These are phyloP conservation scores for Sugiyamaella paludigena DNA, from an alignment of 1,139 yeast species.

Conservation along the genomic window DNA sequence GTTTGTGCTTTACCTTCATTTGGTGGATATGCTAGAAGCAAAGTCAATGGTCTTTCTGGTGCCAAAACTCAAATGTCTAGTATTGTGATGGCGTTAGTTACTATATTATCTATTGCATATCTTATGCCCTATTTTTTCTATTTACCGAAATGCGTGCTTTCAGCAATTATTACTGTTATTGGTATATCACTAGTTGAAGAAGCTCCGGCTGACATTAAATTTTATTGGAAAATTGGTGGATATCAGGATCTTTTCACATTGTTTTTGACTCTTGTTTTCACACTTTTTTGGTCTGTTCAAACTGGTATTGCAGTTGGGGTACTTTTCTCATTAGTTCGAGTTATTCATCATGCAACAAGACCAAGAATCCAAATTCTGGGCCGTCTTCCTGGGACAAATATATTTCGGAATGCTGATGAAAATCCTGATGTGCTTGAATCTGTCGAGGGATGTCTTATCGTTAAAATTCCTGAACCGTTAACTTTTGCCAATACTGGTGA, in stretches of 20 bases:
- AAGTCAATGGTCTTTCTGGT: constrained; percentile 80
- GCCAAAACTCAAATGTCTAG: constrained; percentile 87
- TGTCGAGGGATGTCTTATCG: constrained; percentile 79
- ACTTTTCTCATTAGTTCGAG: constrained; percentile 72
- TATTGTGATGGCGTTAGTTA: constrained; percentile 69
- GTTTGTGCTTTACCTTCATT: constrained; percentile 88
- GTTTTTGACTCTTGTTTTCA: constrained; percentile 64
- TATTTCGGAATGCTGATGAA: constrained; percentile 73
- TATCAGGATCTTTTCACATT: constrained; percentile 76
- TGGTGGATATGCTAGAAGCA: constrained; percentile 95
- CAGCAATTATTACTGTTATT: constrained; percentile 77
- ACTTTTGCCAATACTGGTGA: constrained; percentile 91
- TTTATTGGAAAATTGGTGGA: constrained; percentile 73
- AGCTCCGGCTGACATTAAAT: constrained; percentile 74
- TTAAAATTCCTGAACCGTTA: constrained; percentile 87
- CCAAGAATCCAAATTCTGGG: constrained; percentile 90
- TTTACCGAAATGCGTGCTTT: constrained; percentile 77
- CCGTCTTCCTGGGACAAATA: constrained; percentile 71
- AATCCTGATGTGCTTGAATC: constrained; percentile 50
- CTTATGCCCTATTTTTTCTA: constrained; percentile 64
- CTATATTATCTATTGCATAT: constrained; percentile 62
- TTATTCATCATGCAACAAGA: constrained; percentile 78
- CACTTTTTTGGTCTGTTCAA: constrained; percentile 81
- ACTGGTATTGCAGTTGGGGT: constrained; percentile 88
- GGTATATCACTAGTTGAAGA: constrained; percentile 81